Conservation (phyloP, 352 stramenopile genomes). For the Phytopythium cucurbitacearum region DNA sequence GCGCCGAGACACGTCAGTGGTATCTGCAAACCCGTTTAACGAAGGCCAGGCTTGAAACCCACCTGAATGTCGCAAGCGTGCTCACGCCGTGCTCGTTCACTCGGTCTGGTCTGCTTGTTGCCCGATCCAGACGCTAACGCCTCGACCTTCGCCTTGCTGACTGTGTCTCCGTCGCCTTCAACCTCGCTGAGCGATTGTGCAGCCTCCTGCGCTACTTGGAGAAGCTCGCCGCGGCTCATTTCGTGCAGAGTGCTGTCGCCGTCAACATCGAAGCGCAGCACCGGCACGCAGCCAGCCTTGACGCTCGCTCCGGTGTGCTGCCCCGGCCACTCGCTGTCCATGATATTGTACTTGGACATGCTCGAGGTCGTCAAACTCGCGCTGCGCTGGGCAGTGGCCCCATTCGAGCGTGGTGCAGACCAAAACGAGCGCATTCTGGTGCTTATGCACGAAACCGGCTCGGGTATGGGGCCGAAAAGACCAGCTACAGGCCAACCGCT, state of each 20-base stretch:
- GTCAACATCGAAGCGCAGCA: slow-evolving; percentile 48
- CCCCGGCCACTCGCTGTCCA: background rate
- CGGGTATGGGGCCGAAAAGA: no score
- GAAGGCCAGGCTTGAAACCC: background rate
- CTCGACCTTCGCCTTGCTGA: background rate
- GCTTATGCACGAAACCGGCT: no score
- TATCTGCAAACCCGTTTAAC: slow-evolving; percentile 1
- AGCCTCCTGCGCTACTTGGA: slow-evolving; percentile 54
- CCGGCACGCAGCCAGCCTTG: slow-evolving; percentile 24
- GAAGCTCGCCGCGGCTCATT: slow-evolving; percentile 45
- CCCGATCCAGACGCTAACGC: background rate
- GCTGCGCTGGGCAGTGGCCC: no score
- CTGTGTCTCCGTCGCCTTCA: slow-evolving; percentile 11
- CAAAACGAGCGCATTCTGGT: no score
- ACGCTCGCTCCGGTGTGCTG: background rate
- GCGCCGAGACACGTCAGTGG: background rate
- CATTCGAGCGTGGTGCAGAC: no score
- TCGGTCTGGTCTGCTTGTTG: background rate
- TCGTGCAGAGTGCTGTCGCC: slow-evolving; percentile 44
- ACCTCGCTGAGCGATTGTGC: slow-evolving; percentile 12
- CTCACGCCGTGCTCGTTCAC: slow-evolving; percentile 13
- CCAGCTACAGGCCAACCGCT: no score
- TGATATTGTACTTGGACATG: background rate
- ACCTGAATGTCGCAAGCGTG: slow-evolving; percentile 40
- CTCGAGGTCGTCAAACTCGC: background rate